Base-by-base conservation (phyloP, 345 rosid genomes). In the Mangifera indica region DNA sequence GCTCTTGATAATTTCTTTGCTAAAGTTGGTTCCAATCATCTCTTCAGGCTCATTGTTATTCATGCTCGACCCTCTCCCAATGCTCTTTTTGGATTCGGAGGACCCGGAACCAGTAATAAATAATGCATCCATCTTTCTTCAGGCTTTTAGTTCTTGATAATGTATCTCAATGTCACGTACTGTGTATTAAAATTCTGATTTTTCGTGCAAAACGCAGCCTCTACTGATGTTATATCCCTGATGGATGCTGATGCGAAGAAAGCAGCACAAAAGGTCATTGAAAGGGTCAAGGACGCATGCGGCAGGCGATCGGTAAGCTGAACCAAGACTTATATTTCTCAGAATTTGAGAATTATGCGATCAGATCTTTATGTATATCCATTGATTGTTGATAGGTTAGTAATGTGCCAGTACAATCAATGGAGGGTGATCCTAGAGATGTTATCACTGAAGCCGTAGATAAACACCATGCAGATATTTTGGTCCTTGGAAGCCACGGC, bases 401-500 rank as follows among this genome's bases (percentile, higher is more conserved):
- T 3, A 69, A 76, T 48, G 29, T 76, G 24, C 15, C 26, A 0
- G 14, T 29, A 10, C 78, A 78, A 45, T 77, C 70, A 2, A n/a
- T 63, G 1, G 83, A 82, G 63, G 86, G 87, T 24, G 87, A 87
- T 80, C 86, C 87, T 1, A 77, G 83, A 60, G 70, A 81, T 60
- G 81, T 81, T n/a, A 48, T 79, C 63, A 11, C 74, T 45, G 87
- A 84, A 18, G 80, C 76, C 1, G 84, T 69, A 3, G 84, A 82
- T 5, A 87, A 66, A 64, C 75, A 79, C 44, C 74, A 78, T 2
- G 78, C 87, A 40, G 21, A 81, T 10, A 63, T 78, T 25, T 58
- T 87, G 69, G 79, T 84, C 20, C 42, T 88, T 62, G 91, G 91
- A 18, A 82, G 86, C 12, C 89, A 84, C 72, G 83, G 85, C 34